Conservation (phyloP, 106 monocot genomes). For the Dioscorea zingiberensis region DNA sequence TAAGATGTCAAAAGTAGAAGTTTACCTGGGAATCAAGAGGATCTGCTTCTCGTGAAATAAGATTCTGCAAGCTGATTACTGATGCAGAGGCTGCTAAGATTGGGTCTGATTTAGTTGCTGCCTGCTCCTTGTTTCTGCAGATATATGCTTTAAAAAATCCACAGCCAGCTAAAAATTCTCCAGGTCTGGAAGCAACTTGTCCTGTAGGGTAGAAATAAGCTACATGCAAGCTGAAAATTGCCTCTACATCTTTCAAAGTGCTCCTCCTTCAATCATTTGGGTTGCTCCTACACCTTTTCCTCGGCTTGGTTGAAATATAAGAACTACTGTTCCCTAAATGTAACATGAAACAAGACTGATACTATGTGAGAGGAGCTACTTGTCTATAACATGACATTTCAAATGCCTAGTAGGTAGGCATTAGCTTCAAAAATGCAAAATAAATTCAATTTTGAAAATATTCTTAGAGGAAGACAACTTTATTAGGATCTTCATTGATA, state of each 20-base stretch:
- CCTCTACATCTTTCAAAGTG: slow-evolving; percentile 18
- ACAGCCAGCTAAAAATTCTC: slow-evolving; percentile 22
- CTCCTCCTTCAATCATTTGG: slow-evolving; percentile 24
- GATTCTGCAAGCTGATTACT: slow-evolving; percentile 23
- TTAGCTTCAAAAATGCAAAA: no score
- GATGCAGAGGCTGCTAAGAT: slow-evolving; percentile 21
- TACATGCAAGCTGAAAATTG: slow-evolving; percentile 17
- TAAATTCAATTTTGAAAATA: neutral
- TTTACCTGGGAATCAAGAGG: slow-evolving; percentile 30
- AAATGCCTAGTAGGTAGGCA: no score
- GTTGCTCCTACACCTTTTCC: slow-evolving; percentile 19
- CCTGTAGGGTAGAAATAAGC: slow-evolving; percentile 11
- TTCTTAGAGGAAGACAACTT: no score
- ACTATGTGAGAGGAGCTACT: neutral
- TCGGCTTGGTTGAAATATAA: slow-evolving; percentile 35
- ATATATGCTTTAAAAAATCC: slow-evolving; percentile 22
- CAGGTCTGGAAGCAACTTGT: slow-evolving; percentile 20
- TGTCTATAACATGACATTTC: neutral
- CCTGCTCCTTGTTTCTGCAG: neutral
- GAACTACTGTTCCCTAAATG: slow-evolving; percentile 25
- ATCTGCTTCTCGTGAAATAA: slow-evolving; percentile 34
- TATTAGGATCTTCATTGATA: neutral
- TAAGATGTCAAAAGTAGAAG: neutral
- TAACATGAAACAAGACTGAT: neutral
- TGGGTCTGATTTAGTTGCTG: slow-evolving; percentile 10